phyloP scores from a whole-genome alignment of 106 monocot genomes.

The Dendrobium huoshanense region DNA sequence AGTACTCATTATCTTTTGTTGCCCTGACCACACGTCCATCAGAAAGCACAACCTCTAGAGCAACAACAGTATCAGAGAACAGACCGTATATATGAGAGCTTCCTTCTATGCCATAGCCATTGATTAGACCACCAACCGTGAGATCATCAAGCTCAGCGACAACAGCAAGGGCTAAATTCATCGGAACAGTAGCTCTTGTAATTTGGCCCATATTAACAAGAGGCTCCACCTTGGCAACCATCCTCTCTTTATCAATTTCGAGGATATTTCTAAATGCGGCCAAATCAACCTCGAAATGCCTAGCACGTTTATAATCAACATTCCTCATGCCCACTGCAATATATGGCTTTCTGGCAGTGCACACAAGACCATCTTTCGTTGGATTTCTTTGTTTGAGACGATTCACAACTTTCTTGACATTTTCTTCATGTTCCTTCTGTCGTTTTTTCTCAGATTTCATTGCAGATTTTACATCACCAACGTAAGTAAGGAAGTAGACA shows the following conservation, averaged over 20 bases:
- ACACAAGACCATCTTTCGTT: conserved; percentile 31
- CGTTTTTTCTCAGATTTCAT: conserved; percentile 42
- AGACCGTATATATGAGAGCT: conserved; percentile 37
- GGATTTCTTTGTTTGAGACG: conserved; percentile 35
- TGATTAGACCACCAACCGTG: conserved; percentile 31
- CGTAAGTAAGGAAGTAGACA: conserved; percentile 27
- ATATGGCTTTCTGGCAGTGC: conserved; percentile 33
- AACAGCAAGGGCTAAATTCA: conserved; percentile 33
- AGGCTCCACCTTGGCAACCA: conserved; percentile 33
- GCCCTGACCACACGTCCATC: conserved; percentile 31
- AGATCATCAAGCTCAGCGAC: conserved; percentile 34
- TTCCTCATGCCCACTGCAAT: conserved; percentile 33
- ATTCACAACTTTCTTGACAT: conserved; percentile 24
- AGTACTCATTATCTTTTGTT: conserved; percentile 30
- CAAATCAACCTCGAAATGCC: conserved; percentile 36
- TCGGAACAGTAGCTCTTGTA: conserved; percentile 21
- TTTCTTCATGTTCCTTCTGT: conserved; percentile 51
- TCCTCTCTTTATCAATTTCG: conserved; percentile 27
- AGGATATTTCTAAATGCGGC: conserved; percentile 24
- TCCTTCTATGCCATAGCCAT: conserved; percentile 37
- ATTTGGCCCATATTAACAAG: conserved; percentile 43
- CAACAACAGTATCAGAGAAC: conserved; percentile 31
- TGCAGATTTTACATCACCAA: conserved; percentile 29
- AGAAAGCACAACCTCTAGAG: conserved; percentile 28
- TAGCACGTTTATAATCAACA: conserved; percentile 30